Base-by-base conservation (phyloP, 805 yeast species). In the Millerago galiae region DNA sequence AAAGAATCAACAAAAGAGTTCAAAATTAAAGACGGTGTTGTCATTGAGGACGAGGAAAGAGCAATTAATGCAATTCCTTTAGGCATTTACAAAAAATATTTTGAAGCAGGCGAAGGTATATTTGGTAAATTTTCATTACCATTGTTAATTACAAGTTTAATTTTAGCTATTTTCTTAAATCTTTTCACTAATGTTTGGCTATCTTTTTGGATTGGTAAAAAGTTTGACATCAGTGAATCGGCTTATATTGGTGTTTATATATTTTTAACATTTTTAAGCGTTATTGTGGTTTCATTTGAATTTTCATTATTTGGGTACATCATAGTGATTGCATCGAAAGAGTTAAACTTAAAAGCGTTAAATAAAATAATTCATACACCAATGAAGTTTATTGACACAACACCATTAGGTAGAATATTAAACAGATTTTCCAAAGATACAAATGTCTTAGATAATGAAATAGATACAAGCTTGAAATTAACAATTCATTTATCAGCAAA, bases 391-490 rank as follows among this genome's bases (percentile, higher is more conserved):
- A 75, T 86, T 66, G 95, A 87, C 58, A 74, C 85, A 9, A 82
- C 91, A 0, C 95, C 95, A 7, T 70, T 83, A 64, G 95, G 95
- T 2, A 71, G 95, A 52, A 81, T 86, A 43, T 65, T 86, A 58
- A 86, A 84, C 61, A 65, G 95, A 48, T 86, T 86, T 58, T 82
- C 95, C 2, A 83, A 83, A 52, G 95, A 86, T 60, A 81, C 89
- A 0, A 91, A 85, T 54, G 76, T 78, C 8, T 65, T 86, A 56
- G 95, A 87, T 58, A 84, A 83, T 55, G 90, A 83, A 59, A 61
- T 87, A 46, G 71, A 74, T 28, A 83, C 81, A 53, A 79, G 77
- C 50, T 49, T 83, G 37, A 69, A 89, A 43, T 61, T 78, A 60
- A 65, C 81, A 35, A 50, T 78, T 34, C 73, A 67, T 48, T 18